These are phyloP conservation scores for Podospora appendiculata DNA, from an alignment of 495 filamentous ascomycete species.

Conservation along the genomic window DNA sequence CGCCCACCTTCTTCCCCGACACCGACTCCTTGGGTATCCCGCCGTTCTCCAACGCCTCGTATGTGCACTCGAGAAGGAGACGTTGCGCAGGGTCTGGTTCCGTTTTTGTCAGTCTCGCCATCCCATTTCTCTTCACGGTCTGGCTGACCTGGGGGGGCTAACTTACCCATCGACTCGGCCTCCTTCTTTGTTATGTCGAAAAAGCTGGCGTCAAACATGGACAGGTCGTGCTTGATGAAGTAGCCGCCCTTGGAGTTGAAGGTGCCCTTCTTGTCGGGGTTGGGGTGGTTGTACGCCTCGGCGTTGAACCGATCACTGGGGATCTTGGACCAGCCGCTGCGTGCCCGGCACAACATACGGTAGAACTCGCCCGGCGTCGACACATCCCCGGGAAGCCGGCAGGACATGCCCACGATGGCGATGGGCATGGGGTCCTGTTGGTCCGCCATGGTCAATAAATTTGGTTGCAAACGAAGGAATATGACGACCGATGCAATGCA, in stretches of 20 bases:
- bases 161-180: conserved; percentile 37
- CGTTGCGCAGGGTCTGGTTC: conserved; percentile 46
- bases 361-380: conserved; percentile 35
- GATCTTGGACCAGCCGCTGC: conserved; percentile 36
- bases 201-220: conserved; percentile 44
- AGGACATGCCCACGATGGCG: conserved; percentile 40
- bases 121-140: too few relatives aligned
- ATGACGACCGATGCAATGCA: background rate
- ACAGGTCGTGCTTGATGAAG: conserved; percentile 44
- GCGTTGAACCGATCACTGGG: conserved; percentile 59
- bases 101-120: background rate
- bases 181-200: conserved; percentile 43
- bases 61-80: conserved; percentile 45
- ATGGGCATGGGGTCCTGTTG: conserved; percentile 21
- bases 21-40: conserved; percentile 40
- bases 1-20: conserved; percentile 35
- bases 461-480: conserved; percentile 6
- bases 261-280: conserved; percentile 32
- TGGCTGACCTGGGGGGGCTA: too few relatives aligned
- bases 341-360: conserved; percentile 32
- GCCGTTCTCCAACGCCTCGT: conserved; percentile 41
- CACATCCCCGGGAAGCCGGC: conserved; percentile 40
- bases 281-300: conserved; percentile 62
- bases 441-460: conserved; percentile 11
- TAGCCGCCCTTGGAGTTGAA: conserved; percentile 43